These are phyloP conservation scores for Hibiscus trionum DNA, from an alignment of 345 rosid genomes.

Conservation along the genomic window DNA sequence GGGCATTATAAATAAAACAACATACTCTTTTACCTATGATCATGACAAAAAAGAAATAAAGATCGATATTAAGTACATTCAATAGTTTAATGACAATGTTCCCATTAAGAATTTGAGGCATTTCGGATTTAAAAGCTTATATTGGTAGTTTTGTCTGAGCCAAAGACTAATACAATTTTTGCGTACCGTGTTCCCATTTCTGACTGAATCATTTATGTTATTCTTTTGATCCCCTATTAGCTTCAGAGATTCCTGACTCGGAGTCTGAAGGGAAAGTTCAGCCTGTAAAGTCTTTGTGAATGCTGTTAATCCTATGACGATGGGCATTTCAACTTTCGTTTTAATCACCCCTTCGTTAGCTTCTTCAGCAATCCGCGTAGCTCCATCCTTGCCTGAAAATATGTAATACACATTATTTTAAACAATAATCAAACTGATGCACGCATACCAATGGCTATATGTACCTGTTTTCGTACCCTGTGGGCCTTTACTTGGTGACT, in stretches of 20 bases:
- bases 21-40: background rate
- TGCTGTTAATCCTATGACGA: slow-evolving; percentile 38
- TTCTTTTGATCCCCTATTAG: slow-evolving; percentile 16
- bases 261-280: slow-evolving; percentile 5
- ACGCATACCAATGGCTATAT: background rate
- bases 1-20: background rate
- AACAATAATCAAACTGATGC: background rate
- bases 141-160: slow-evolving; percentile 2
- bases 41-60: background rate
- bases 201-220: slow-evolving; percentile 17
- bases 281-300: background rate
- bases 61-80: background rate
- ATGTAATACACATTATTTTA: slow-evolving; percentile 3
- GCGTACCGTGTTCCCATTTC: slow-evolving; percentile 31
- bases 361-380: slow-evolving; percentile 15
- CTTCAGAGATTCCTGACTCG: slow-evolving; percentile 16
- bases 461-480: slow-evolving; percentile 18
- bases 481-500: slow-evolving; percentile 22
- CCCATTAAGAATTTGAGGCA: background rate
- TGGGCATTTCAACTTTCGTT: slow-evolving; percentile 22
- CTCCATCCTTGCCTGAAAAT: slow-evolving; percentile 28
- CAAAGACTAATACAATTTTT: background rate
- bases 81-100: background rate
- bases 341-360: slow-evolving; percentile 9
- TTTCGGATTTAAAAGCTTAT: background rate